phyloP scores from a whole-genome alignment of 2,329 filamentous ascomycete genomes.

The Cladosporium sp. region DNA sequence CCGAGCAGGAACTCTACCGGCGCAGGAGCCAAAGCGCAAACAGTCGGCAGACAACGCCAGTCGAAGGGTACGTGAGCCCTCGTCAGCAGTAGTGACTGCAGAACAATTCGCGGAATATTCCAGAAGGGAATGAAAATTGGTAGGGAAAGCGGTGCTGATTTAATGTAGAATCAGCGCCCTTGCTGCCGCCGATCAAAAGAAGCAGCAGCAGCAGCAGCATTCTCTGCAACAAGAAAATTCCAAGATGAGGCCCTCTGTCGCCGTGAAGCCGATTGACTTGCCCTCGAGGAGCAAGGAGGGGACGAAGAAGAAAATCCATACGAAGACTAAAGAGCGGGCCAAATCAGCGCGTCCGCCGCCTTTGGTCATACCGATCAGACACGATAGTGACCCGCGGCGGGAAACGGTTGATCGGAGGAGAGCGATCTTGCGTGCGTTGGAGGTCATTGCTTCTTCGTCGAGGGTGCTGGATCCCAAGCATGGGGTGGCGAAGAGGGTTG shows the following conservation, averaged over 20 bases:
- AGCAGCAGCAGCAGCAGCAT: background rate
- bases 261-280: background rate
- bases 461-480: conserved; percentile 1
- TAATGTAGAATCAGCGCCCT: conserved; percentile 10
- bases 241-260: background rate
- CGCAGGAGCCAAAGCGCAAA: conserved; percentile 27
- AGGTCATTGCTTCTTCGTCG: conserved; percentile 25
- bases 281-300: background rate
- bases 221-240: background rate
- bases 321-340: background rate
- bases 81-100: background rate
- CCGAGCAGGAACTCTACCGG: conserved; percentile 35
- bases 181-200: background rate
- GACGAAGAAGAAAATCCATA: background rate
- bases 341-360: background rate
- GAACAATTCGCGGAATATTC: background rate
- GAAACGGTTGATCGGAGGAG: conserved; percentile 21
- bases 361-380: background rate
- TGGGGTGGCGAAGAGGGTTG: conserved; percentile 2
- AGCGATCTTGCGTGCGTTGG: conserved; percentile 24
- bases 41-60: conserved; percentile 34
- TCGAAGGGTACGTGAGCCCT: conserved; percentile 35
- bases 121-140: background rate
- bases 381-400: background rate
- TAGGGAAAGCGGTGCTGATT: conserved; percentile 14